Evolutionary conservation across 768 basidiomycete species (phyloP).

Genomic region (Termitomyces sp.): DNA sequence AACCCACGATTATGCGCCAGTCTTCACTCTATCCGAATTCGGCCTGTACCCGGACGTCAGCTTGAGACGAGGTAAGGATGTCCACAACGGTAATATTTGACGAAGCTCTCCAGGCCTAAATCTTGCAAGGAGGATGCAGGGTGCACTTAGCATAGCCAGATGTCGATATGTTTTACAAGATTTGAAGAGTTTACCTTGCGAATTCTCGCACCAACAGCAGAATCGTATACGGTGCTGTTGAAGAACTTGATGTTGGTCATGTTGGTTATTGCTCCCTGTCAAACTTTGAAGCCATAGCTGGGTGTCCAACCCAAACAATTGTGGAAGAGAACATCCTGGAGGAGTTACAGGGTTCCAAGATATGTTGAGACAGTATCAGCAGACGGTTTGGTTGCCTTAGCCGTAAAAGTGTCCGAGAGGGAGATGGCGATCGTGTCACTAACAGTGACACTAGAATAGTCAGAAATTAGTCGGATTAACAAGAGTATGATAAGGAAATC

Average conservation of each 20-base stretch:
- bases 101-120: slow-evolving; percentile 4
- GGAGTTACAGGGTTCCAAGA: slow-evolving; percentile 10
- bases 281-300: slow-evolving; percentile 19
- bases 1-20: background rate
- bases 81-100: slow-evolving; percentile 12
- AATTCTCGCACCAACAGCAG: slow-evolving; percentile 17
- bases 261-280: slow-evolving; percentile 15
- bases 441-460: slow-evolving; percentile 13
- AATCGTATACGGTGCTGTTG: slow-evolving; percentile 16
- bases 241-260: slow-evolving; percentile 16
- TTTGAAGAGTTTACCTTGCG: slow-evolving; percentile 11
- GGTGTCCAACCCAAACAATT: slow-evolving; percentile 17
- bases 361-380: slow-evolving; percentile 1
- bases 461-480: background rate
- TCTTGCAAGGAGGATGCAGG: slow-evolving; percentile 8
- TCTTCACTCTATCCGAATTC: background rate
- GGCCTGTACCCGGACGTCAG: background rate
- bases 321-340: slow-evolving; percentile 11
- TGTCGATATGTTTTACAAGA: background rate
- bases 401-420: slow-evolving; percentile 14
- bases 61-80: background rate
- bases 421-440: slow-evolving; percentile 13
- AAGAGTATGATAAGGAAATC: background rate
- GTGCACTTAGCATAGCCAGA: slow-evolving; percentile 9
- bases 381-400: slow-evolving; percentile 15